Evolutionary conservation across 2,329 filamentous ascomycete species (phyloP).

Genomic region (Iodosphaeria phyllophila): DNA sequence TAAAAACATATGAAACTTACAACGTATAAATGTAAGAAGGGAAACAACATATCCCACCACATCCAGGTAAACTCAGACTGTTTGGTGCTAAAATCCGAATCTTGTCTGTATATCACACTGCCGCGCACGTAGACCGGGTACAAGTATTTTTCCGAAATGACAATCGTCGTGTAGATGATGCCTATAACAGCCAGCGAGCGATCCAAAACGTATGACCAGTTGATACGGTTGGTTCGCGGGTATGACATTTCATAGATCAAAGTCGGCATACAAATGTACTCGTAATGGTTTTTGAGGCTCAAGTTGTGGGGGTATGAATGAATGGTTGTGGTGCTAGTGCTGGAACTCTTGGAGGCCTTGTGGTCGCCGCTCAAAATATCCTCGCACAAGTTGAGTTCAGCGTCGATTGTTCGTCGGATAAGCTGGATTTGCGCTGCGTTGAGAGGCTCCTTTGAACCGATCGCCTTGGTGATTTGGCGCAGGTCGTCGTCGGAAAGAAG

Average conservation of each 20-base stretch:
- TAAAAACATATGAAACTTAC: no score
- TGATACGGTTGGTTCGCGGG: constrained; percentile 45
- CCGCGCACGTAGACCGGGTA: constrained; percentile 55
- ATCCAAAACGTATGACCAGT: constrained; percentile 59
- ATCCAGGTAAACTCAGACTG: constrained; percentile 56
- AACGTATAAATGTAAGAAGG: no score
- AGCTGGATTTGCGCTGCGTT: constrained; percentile 40
- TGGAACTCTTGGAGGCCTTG: no score
- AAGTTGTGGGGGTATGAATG: constrained; percentile 52
- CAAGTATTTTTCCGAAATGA: constrained; percentile 58
- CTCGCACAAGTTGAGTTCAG: constrained; percentile 44
- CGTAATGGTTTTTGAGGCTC: constrained; percentile 43
- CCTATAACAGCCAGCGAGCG: constrained; percentile 54
- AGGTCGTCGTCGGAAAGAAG: constrained; percentile 32
- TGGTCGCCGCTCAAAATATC: constrained; percentile 48
- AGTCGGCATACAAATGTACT: constrained; percentile 59
- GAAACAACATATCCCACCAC: constrained; percentile 57
- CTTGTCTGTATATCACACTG: constrained; percentile 46
- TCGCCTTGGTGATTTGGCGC: constrained; percentile 38
- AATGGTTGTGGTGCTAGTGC: constrained; percentile 21
- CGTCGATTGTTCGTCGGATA: constrained; percentile 46
- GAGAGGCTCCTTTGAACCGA: constrained; percentile 40
- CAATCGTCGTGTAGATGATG: constrained; percentile 60
- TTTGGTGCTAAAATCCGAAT: constrained; percentile 38
- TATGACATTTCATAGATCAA: constrained; percentile 67